Evolutionary conservation across 2,329 filamentous ascomycete species (phyloP).

Genomic region (Cladosporium sp.): DNA sequence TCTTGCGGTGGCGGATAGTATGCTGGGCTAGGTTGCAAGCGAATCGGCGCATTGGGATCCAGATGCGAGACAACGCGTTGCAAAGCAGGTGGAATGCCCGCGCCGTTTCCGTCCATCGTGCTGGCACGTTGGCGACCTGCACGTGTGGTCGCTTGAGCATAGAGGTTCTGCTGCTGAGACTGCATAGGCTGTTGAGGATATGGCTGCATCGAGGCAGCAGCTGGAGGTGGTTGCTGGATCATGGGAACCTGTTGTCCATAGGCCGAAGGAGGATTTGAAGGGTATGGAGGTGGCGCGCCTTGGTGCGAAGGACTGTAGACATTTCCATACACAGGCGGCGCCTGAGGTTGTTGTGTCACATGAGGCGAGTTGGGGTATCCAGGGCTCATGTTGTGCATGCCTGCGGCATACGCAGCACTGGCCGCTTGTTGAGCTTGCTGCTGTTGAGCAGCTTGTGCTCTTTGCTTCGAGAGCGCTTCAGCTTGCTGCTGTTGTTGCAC

Average conservation of each 20-base stretch:
- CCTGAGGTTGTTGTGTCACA: slow-evolving; percentile 19
- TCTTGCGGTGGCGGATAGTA: slow-evolving; percentile 95
- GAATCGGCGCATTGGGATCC: slow-evolving; percentile 89
- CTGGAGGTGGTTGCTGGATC: slow-evolving; percentile 51
- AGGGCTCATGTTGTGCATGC: slow-evolving; percentile 28
- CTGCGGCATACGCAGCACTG: slow-evolving; percentile 24
- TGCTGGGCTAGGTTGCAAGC: slow-evolving; percentile 89
- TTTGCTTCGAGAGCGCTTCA: slow-evolving; percentile 88
- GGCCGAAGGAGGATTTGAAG: slow-evolving; percentile 59
- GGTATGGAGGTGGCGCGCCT: slow-evolving; percentile 74
- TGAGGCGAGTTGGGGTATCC: slow-evolving; percentile 40
- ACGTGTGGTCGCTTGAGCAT: slow-evolving; percentile 70
- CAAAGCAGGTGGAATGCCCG: slow-evolving; percentile 81
- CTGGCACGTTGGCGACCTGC: slow-evolving; percentile 83
- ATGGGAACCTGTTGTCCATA: slow-evolving; percentile 72
- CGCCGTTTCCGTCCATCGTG: slow-evolving; percentile 89
- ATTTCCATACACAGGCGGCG: slow-evolving; percentile 64
- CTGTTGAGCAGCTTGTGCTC: slow-evolving; percentile 55
- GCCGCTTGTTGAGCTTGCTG: slow-evolving; percentile 42
- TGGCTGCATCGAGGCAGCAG: slow-evolving; percentile 24
- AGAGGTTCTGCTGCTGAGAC: slow-evolving; percentile 65
- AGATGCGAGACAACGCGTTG: slow-evolving; percentile 94
- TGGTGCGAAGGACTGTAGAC: slow-evolving; percentile 66
- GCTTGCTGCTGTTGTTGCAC: slow-evolving; percentile 95
- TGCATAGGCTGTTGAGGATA: slow-evolving; percentile 29